A percentile compares a stretch with the other conserved stretches of the same genome.
Conservation (phyloP, 2,329 filamentous ascomycete species). For the Talaromyces sp. region DNA sequence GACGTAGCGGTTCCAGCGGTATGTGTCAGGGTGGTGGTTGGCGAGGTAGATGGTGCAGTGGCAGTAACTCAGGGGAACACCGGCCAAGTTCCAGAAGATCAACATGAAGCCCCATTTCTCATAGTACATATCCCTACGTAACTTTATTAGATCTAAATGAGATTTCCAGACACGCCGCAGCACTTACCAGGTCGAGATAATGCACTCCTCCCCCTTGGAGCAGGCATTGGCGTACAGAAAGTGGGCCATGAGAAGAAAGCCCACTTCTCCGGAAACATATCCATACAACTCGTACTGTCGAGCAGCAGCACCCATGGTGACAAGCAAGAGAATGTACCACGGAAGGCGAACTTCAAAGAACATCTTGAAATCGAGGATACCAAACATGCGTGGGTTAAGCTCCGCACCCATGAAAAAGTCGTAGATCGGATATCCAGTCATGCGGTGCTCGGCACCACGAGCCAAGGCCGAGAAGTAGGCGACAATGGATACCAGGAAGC, state of each 20-base stretch:
- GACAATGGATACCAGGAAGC: constrained; percentile 74
- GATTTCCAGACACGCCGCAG: neutral
- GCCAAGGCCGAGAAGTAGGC: constrained; percentile 81
- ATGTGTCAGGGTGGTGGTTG: constrained; percentile 72
- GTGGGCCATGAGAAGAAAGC: constrained; percentile 81
- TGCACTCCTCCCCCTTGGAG: constrained; percentile 86
- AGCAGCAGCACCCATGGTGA: constrained; percentile 70
- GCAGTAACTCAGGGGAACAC: constrained; percentile 86
- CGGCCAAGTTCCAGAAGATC: constrained; percentile 95
- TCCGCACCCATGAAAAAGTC: constrained; percentile 92
- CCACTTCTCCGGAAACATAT: constrained; percentile 79
- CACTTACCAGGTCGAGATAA: constrained; percentile 72
- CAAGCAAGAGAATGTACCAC: constrained; percentile 83
- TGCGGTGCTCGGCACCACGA: constrained; percentile 81
- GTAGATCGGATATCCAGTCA: constrained; percentile 78
- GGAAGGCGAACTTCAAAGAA: constrained; percentile 91
- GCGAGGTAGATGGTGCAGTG: constrained; percentile 89
- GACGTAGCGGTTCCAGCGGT: constrained; percentile 68
- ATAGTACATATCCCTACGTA: constrained; percentile 81
- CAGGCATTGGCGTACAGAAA: constrained; percentile 91
- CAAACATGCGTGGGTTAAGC: constrained; percentile 80
- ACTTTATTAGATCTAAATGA: constrained; percentile 7
- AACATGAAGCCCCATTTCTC: constrained; percentile 98
- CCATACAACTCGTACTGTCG: constrained; percentile 82
- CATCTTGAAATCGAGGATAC: constrained; percentile 86